Percentiles rank a stretch among this genome's conserved stretches.
Evolutionary conservation across 495 filamentous ascomycete species (phyloP).

Genomic region (Aspergillus funiculosus): DNA sequence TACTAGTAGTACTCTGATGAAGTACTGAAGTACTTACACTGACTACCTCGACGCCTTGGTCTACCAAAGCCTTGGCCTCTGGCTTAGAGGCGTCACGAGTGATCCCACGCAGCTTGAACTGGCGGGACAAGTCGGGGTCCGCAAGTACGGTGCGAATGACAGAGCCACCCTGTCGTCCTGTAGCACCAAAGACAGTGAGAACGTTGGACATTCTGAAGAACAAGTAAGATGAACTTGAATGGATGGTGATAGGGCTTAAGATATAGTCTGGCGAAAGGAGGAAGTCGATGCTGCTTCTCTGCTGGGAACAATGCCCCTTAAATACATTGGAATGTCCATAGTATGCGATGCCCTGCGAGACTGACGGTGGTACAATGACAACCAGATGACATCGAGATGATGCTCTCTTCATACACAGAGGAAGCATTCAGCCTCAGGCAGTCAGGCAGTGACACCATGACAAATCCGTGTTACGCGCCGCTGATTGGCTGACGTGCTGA

Average conservation of each 20-base stretch:
- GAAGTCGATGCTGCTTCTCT: neutral
- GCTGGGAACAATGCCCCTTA: no score
- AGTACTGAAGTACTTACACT: neutral
- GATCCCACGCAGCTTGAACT: constrained; percentile 50
- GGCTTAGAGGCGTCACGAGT: constrained; percentile 44
- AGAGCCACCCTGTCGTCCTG: constrained; percentile 52
- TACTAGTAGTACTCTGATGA: no score
- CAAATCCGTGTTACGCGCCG: no score
- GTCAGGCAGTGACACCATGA: no score
- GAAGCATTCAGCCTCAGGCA: no score
- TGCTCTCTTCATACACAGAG: no score
- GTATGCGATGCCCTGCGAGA: no score
- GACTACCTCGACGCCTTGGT: constrained; percentile 1
- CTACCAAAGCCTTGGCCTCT: constrained; percentile 17
- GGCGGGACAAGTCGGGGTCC: constrained; percentile 37
- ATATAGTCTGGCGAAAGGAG: neutral
- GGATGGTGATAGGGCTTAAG: no score
- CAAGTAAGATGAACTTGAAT: neutral
- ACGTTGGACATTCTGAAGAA: constrained; percentile 25
- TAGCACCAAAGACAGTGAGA: constrained; percentile 32
- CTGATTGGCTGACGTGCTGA: no score
- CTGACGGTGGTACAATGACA: no score
- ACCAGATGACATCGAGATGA: no score
- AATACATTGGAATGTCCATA: no score
- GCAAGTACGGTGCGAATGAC: constrained; percentile 45